These are phyloP conservation scores for Salisapilia sapeloensis DNA, from an alignment of 352 stramenopile species.

Conservation along the genomic window DNA sequence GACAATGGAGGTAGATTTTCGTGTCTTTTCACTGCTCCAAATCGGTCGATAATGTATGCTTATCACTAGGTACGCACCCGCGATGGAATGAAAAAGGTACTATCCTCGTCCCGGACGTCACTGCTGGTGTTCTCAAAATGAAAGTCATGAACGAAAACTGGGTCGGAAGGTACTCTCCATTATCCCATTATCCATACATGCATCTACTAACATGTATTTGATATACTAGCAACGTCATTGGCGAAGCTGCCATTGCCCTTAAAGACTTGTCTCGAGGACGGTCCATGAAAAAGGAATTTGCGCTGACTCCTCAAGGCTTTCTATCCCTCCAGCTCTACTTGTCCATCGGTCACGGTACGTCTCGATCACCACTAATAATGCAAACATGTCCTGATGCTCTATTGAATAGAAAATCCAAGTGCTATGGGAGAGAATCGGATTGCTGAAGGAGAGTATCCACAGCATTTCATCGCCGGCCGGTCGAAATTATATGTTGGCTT, in stretches of 20 bases:
- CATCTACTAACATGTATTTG: too few relatives aligned
- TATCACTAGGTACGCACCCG: constrained; percentile 36
- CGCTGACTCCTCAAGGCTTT: constrained; percentile 45
- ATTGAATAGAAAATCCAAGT: too few relatives aligned
- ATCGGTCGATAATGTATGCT: too few relatives aligned
- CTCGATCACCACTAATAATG: too few relatives aligned
- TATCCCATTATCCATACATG: too few relatives aligned
- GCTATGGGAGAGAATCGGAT: constrained; percentile 40
- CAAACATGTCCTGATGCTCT: too few relatives aligned
- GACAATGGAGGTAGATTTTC: constrained; percentile 33
- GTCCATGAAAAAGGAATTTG: constrained; percentile 70
- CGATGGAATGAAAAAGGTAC: constrained; percentile 66
- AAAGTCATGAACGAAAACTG: constrained; percentile 67
- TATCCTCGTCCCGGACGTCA: constrained; percentile 48
- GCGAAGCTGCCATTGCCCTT: constrained; percentile 47
- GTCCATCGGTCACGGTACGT: constrained; percentile 40
- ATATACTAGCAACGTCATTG: constrained; percentile 35
- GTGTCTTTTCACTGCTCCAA: background rate
- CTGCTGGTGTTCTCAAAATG: constrained; percentile 45
- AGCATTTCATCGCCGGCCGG: constrained; percentile 58
- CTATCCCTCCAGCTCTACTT: constrained; percentile 53
- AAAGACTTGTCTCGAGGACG: constrained; percentile 48
- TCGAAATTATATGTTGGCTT: constrained; percentile 54
- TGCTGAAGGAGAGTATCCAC: constrained; percentile 44
- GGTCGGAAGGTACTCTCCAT: constrained; percentile 47